Evolutionary conservation across 2,329 filamentous ascomycete genomes (phyloP).

Genomic region (Fusarium ramigenum): DNA sequence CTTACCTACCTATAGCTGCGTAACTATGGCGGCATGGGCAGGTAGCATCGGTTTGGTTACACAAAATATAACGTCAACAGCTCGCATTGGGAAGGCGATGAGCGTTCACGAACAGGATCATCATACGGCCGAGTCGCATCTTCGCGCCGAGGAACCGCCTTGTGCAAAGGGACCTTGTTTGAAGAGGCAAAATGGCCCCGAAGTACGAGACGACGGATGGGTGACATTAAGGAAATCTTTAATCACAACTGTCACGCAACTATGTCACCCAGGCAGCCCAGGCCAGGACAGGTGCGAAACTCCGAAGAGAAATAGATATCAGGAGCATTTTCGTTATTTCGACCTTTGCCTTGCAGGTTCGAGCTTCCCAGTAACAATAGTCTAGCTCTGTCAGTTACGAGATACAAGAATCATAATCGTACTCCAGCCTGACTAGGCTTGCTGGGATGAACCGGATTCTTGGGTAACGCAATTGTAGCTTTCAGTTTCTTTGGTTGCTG

Average conservation of each 20-base stretch:
- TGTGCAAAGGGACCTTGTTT: neutral
- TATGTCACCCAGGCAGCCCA: neutral
- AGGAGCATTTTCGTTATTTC: neutral
- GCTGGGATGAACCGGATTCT: constrained; percentile 1
- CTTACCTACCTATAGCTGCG: neutral
- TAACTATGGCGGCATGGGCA: neutral
- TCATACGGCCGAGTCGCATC: constrained; percentile 2
- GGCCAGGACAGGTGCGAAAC: neutral
- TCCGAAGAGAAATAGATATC: neutral
- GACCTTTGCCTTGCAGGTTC: neutral
- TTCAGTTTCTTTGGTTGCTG: neutral
- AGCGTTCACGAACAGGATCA: neutral
- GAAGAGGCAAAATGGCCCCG: neutral
- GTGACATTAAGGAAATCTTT: neutral
- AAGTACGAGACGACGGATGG: neutral
- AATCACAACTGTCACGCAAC: neutral
- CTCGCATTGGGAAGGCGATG: neutral
- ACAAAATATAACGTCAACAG: neutral
- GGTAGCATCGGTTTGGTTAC: constrained; percentile 2
- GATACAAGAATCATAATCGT: neutral
- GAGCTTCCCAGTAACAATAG: neutral
- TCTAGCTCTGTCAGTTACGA: neutral
- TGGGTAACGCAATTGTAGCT: constrained; percentile 1
- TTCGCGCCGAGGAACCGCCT: constrained; percentile 1
- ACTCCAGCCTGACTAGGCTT: constrained; percentile 2